These are phyloP conservation scores for Volvox carteri DNA, from an alignment of 163 green algal species.

Conservation along the genomic window DNA sequence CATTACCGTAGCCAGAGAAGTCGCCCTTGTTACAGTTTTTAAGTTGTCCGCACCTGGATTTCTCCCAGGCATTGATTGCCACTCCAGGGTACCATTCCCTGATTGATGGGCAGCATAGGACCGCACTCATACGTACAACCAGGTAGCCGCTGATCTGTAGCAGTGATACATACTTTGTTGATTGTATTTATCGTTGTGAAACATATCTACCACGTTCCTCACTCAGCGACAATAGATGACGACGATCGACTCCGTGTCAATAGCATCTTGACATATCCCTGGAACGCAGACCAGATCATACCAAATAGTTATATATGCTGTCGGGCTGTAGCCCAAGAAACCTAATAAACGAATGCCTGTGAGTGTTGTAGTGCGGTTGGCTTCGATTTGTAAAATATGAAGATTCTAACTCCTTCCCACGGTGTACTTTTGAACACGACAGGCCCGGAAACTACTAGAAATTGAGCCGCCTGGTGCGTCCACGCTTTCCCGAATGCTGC, in stretches of 20 bases:
- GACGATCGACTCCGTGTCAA: neutral
- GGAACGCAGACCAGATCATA: neutral
- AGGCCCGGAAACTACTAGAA: constrained; percentile 49
- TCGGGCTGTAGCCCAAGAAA: neutral
- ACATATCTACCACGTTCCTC: too few relatives aligned
- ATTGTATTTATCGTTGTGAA: too few relatives aligned
- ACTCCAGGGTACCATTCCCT: too few relatives aligned
- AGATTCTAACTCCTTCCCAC: neutral
- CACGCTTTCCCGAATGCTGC: neutral
- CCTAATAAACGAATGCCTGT: constrained; percentile 37
- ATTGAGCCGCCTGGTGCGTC: constrained; percentile 48
- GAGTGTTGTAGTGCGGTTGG: constrained; percentile 13
- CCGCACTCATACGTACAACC: too few relatives aligned
- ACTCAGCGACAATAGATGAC: too few relatives aligned
- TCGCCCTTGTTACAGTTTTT: too few relatives aligned
- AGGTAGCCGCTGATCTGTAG: too few relatives aligned
- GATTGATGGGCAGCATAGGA: too few relatives aligned
- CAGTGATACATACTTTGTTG: too few relatives aligned
- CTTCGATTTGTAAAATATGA: neutral
- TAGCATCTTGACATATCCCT: neutral
- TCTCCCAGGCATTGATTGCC: too few relatives aligned
- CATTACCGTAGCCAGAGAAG: too few relatives aligned
- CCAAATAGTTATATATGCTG: neutral
- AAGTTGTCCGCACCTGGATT: too few relatives aligned
- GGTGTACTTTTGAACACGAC: neutral